Conservation (phyloP, 176 grass and related monocot species). For the Cymbopogon citratus region DNA sequence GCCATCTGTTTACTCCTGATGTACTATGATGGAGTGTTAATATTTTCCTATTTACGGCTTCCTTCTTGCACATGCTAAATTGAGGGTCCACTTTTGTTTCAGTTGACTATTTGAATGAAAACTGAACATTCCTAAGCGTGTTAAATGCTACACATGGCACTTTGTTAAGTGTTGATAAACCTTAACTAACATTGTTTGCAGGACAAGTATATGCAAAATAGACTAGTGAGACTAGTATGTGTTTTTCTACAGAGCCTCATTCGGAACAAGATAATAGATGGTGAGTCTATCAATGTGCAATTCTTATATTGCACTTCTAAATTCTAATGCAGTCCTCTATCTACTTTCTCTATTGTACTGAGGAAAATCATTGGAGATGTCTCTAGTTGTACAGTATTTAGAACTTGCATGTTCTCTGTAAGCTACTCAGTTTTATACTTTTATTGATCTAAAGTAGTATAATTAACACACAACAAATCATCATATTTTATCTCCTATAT, state of each 20-base stretch:
- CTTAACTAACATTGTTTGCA: constrained; percentile 44
- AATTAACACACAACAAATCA: background rate
- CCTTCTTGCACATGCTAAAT: background rate
- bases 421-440: background rate
- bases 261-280: constrained; percentile 97
- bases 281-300: constrained; percentile 43
- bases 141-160: background rate
- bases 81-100: constrained; percentile 2
- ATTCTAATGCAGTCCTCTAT: background rate
- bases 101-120: background rate
- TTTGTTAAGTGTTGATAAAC: constrained; percentile 11
- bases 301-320: background rate
- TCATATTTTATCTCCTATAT: background rate
- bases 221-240: constrained; percentile 91
- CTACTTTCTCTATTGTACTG: background rate
- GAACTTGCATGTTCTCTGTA: constrained; percentile 5
- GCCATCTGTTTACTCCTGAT: background rate
- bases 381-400: background rate
- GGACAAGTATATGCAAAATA: constrained; percentile 99
- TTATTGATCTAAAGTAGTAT: background rate
- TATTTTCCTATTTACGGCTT: background rate
- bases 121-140: background rate
- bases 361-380: background rate
- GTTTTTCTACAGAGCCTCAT: constrained; percentile 97
- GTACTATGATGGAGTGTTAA: background rate